These are phyloP conservation scores for Melampsora abietis-canadensis DNA, from an alignment of 1,284 basidiomycete species.

Conservation along the genomic window DNA sequence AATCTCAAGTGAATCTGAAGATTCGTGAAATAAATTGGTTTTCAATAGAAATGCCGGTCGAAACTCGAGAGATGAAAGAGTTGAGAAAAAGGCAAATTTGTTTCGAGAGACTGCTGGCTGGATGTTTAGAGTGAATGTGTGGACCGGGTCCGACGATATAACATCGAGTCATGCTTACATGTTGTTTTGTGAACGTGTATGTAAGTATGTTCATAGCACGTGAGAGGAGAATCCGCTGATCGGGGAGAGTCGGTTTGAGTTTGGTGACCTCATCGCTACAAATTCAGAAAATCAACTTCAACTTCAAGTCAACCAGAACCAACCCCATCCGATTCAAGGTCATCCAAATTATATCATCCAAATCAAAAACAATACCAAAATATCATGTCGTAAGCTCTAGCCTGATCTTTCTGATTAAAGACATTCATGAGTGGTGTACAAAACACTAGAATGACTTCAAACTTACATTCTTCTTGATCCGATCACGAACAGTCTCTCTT, in stretches of 20 bases:
- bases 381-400: background rate
- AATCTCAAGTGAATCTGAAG: background rate
- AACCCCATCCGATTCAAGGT: background rate
- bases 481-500: constrained; percentile 1
- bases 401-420: background rate
- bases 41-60: background rate
- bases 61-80: background rate
- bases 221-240: background rate
- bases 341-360: background rate
- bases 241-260: background rate
- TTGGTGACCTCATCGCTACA: background rate
- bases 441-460: background rate
- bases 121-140: background rate
- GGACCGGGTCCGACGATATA: background rate
- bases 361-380: background rate
- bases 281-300: background rate
- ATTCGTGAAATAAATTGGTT: background rate
- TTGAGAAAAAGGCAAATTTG: background rate
- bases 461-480: background rate
- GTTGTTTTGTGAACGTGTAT: background rate
- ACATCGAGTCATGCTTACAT: background rate
- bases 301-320: background rate
- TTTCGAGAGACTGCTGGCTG: too few species aligned
- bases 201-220: background rate
- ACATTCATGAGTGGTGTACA: background rate